These are phyloP conservation scores for Martensiomyces pterosporus DNA, from an alignment of 192 early-diverging fungal species.

Conservation along the genomic window DNA sequence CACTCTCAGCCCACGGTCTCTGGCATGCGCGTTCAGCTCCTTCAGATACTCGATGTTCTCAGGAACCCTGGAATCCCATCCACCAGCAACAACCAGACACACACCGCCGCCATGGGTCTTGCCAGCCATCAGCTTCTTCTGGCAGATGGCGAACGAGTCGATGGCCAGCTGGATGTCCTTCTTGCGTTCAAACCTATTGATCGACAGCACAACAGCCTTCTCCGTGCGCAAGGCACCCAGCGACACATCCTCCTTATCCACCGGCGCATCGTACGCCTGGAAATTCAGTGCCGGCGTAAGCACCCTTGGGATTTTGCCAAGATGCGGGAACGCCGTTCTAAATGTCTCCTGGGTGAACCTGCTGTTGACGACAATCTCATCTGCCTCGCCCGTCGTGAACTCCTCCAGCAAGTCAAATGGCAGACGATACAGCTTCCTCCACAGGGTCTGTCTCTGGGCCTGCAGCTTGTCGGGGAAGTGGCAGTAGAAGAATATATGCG, in stretches of 20 bases:
- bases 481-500: constrained; percentile 90
- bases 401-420: constrained; percentile 86
- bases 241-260: constrained; percentile 52
- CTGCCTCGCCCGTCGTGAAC: constrained; percentile 78
- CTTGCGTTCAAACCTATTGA: constrained; percentile 97
- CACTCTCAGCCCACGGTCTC: constrained; percentile 25
- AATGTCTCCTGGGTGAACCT: constrained; percentile 79
- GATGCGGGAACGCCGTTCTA: constrained; percentile 60
- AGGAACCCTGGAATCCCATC: constrained; percentile 77
- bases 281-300: constrained; percentile 83
- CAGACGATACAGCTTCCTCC: constrained; percentile 69
- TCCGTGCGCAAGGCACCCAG: constrained; percentile 39
- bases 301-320: constrained; percentile 63
- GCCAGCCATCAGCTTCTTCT: background rate
- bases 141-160: constrained; percentile 60
- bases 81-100: constrained; percentile 79
- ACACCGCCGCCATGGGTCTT: constrained; percentile 1
- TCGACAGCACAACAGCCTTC: constrained; percentile 56
- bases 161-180: constrained; percentile 85
- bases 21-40: constrained; percentile 65
- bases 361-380: constrained; percentile 91
- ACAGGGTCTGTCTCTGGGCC: constrained; percentile 56
- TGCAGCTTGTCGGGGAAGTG: constrained; percentile 92
- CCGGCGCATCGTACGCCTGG: constrained; percentile 60
- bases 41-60: constrained; percentile 84